Evolutionary conservation across 495 filamentous ascomycete species (phyloP).

Genomic region (Achaetomiella virescens): DNA sequence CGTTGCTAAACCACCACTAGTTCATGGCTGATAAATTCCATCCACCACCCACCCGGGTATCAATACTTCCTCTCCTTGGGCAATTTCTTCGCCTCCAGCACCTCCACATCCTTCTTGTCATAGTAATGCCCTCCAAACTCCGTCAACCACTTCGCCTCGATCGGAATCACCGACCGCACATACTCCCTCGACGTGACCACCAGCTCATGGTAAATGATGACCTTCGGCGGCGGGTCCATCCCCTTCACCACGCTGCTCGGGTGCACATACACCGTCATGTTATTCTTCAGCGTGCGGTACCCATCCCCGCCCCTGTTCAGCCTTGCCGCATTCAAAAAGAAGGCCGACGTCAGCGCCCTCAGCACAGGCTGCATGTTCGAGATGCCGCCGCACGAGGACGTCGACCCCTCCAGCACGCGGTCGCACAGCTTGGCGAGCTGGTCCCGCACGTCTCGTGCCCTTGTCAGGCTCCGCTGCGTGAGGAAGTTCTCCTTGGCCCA

Average conservation of each 20-base stretch:
- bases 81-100: slow-evolving; percentile 67
- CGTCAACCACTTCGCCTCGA: slow-evolving; percentile 77
- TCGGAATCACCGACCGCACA: slow-evolving; percentile 79
- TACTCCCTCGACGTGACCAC: slow-evolving; percentile 93
- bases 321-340: slow-evolving; percentile 90
- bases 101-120: slow-evolving; percentile 87
- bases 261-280: slow-evolving; percentile 83
- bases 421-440: slow-evolving; percentile 94
- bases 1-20: no score
- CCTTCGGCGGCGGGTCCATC: slow-evolving; percentile 67
- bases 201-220: slow-evolving; percentile 86
- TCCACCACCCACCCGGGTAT: neutral
- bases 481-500: slow-evolving; percentile 95
- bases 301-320: slow-evolving; percentile 79
- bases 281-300: slow-evolving; percentile 93
- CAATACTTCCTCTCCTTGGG: slow-evolving; percentile 30
- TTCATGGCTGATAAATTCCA: no score
- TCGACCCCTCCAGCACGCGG: slow-evolving; percentile 69
- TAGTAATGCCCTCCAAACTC: slow-evolving; percentile 95
- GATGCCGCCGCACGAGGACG: slow-evolving; percentile 65
- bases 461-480: slow-evolving; percentile 77
- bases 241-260: slow-evolving; percentile 78
- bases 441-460: slow-evolving; percentile 88
- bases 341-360: slow-evolving; percentile 83
- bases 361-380: slow-evolving; percentile 70